Evolutionary conservation across 1,284 basidiomycete genomes (phyloP).

Genomic region (Salmacisia buchloeana): DNA sequence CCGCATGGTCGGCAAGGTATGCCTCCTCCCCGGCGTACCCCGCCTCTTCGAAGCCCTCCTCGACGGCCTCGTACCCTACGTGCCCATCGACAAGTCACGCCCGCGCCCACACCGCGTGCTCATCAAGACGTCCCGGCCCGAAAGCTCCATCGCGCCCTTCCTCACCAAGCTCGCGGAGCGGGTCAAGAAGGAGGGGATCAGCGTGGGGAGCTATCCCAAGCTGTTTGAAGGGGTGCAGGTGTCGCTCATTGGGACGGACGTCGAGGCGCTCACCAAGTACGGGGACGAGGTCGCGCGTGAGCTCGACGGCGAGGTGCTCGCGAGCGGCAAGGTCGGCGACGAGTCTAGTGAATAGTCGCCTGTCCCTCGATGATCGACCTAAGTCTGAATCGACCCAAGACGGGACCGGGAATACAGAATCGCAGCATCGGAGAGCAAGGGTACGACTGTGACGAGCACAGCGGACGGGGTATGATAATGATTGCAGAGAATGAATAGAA

Average conservation of each 20-base stretch:
- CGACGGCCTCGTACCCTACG: conserved; percentile 59
- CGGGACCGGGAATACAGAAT: too few species aligned
- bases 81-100: conserved; percentile 31
- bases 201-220: conserved; percentile 65
- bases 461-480: too few species aligned
- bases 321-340: conserved; percentile 52
- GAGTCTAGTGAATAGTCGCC: conserved; percentile 33
- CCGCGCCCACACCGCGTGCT: conserved; percentile 35
- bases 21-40: conserved; percentile 86
- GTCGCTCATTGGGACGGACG: conserved; percentile 67
- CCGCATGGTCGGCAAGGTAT: conserved; percentile 73
- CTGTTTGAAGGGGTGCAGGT: conserved; percentile 58
- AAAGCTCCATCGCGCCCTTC: conserved; percentile 77
- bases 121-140: conserved; percentile 61
- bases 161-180: conserved; percentile 71
- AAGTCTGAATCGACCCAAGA: too few species aligned
- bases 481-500: background rate
- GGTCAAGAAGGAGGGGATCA: conserved; percentile 69
- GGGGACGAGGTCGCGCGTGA: conserved; percentile 52
- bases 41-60: conserved; percentile 62
- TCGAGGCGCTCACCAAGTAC: conserved; percentile 20
- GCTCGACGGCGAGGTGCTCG: conserved; percentile 55
- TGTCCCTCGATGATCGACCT: background rate
- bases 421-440: too few species aligned
- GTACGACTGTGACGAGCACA: too few species aligned